Conservation (phyloP, 1,284 basidiomycete species). For the Crepidotus sp. region DNA sequence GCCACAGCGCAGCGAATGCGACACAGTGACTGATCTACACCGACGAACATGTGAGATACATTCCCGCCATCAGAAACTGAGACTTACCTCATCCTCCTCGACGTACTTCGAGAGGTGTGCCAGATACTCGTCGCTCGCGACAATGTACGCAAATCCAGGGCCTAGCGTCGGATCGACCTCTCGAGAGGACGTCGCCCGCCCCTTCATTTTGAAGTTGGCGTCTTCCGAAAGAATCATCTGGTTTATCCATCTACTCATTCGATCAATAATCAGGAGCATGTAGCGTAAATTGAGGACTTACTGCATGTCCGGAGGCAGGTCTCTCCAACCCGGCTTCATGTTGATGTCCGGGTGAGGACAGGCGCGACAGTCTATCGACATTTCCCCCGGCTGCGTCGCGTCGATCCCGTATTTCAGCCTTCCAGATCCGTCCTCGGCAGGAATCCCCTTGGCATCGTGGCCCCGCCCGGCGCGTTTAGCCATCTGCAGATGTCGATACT, state of each 20-base stretch:
- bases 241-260: conserved; percentile 1
- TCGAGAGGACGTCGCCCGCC: neutral
- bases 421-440: too few species aligned
- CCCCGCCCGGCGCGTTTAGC: conserved; percentile 22
- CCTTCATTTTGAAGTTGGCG: conserved; percentile 12
- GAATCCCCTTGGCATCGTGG: conserved; percentile 8
- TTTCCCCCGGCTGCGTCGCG: neutral
- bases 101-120: neutral
- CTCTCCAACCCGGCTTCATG: neutral
- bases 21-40: conserved; percentile 6
- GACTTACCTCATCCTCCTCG: conserved; percentile 3
- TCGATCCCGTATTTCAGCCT: conserved; percentile 1
- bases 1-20: neutral
- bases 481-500: conserved; percentile 24
- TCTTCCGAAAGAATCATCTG: conserved; percentile 4
- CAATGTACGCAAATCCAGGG: conserved; percentile 6
- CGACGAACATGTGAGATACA: neutral
- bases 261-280: neutral
- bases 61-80: neutral
- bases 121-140: neutral
- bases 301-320: conserved; percentile 3
- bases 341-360: conserved; percentile 8
- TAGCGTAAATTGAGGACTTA: neutral
- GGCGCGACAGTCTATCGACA: conserved; percentile 1
- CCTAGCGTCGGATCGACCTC: conserved; percentile 6